Conservation (phyloP, 768 basidiomycete genomes). For the Boletus coccyginus region DNA sequence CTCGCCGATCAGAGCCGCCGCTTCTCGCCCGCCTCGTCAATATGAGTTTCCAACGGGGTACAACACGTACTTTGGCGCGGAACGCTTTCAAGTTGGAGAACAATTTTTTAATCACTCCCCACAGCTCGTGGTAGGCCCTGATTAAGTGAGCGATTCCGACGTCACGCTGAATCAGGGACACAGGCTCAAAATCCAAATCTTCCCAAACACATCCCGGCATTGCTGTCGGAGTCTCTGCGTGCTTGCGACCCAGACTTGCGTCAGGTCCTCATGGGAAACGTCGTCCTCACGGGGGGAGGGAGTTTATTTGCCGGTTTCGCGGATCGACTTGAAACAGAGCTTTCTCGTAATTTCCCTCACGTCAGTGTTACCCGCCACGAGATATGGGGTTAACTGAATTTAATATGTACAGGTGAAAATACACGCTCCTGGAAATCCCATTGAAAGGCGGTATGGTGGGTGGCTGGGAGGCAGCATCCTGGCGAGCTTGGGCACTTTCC, state of each 20-base stretch:
- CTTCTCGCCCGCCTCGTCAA: conserved; percentile 53
- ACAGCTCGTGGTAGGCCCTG: conserved; percentile 45
- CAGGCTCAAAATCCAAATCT: conserved; percentile 59
- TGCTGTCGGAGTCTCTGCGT: conserved; percentile 76
- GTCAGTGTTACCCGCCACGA: conserved; percentile 43
- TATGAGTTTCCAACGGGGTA: conserved; percentile 98
- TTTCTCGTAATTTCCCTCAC: conserved; percentile 72
- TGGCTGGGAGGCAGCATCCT: conserved; percentile 98
- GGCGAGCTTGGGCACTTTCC: conserved; percentile 94
- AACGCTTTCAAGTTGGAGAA: conserved; percentile 84
- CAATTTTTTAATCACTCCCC: conserved; percentile 79
- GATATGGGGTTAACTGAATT: conserved; percentile 7
- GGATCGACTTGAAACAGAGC: conserved; percentile 78
- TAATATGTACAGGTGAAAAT: conserved; percentile 71
- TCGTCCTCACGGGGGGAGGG: conserved; percentile 95
- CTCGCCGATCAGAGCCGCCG: conserved; percentile 47
- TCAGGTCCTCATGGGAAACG: conserved; percentile 85
- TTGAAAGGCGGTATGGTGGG: conserved; percentile 86
- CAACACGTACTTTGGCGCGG: conserved; percentile 75
- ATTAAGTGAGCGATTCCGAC: neutral
- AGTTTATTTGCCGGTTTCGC: conserved; percentile 82
- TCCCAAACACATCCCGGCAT: conserved; percentile 70
- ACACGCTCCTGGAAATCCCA: conserved; percentile 86
- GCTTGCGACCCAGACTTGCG: conserved; percentile 91
- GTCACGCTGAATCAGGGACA: conserved; percentile 3